A percentile compares a stretch with the other conserved stretches of the same genome.
These are phyloP conservation scores for Vaccinium darrowii DNA, from an alignment of 148 eudicot genomes.

Conservation along the genomic window DNA sequence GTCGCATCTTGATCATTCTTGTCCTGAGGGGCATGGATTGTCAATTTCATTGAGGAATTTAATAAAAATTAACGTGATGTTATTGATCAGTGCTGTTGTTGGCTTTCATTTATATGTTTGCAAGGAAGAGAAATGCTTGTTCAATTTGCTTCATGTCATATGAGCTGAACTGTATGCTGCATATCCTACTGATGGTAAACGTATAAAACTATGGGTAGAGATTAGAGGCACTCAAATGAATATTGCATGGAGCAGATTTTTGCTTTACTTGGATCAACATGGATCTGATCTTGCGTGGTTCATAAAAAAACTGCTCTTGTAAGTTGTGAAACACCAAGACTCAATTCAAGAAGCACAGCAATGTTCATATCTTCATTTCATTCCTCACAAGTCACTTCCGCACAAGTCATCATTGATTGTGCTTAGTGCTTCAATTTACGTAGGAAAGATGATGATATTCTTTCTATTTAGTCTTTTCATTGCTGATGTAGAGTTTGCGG, in stretches of 20 bases:
- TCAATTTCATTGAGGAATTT: background rate
- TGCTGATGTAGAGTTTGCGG: background rate
- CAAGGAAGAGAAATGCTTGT: background rate
- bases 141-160: background rate
- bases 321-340: background rate
- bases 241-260: background rate
- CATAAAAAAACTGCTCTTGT: background rate
- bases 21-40: background rate
- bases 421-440: background rate
- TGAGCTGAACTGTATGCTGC: background rate
- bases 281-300: background rate
- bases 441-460: background rate
- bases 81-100: background rate
- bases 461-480: background rate
- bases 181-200: background rate
- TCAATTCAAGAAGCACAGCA: background rate
- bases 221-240: background rate
- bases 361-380: background rate
- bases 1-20: background rate
- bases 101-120: constrained; percentile 1
- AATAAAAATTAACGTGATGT: background rate
- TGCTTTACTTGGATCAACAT: background rate
- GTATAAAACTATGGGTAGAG: background rate
- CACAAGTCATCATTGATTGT: background rate
- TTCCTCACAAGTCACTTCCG: background rate